These are phyloP conservation scores for Euphorbia lathyris DNA, from an alignment of 345 rosid genomes.

Conservation along the genomic window DNA sequence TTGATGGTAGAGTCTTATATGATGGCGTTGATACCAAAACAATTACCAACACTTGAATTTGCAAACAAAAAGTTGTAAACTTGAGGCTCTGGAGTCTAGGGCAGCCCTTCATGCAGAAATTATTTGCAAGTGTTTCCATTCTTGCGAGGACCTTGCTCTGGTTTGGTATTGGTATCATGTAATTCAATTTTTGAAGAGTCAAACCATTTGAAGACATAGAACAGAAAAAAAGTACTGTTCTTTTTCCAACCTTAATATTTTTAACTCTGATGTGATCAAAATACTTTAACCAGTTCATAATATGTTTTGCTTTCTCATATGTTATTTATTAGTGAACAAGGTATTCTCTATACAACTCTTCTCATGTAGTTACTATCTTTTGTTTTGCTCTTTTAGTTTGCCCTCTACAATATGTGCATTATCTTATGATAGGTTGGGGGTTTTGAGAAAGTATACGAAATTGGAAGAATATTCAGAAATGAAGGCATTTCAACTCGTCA, in stretches of 20 bases:
- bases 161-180: too few relatives aligned
- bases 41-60: too few relatives aligned
- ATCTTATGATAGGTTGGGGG: constrained; percentile 81
- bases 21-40: too few relatives aligned
- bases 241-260: not conserved
- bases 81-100: too few relatives aligned
- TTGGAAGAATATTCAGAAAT: constrained; percentile 94
- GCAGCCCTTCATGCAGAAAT: too few relatives aligned
- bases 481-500: constrained; percentile 98
- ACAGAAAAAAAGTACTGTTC: not conserved
- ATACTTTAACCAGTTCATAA: not conserved
- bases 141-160: too few relatives aligned
- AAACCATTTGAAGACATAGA: too few relatives aligned
- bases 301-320: not conserved
- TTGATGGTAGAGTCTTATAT: too few relatives aligned
- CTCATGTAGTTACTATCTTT: constrained; percentile 6
- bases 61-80: too few relatives aligned
- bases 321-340: not conserved
- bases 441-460: constrained; percentile 92
- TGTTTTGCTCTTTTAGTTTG: constrained; percentile 13
- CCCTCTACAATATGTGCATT: constrained; percentile 11
- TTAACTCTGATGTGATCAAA: not conserved
- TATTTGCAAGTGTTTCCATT: too few relatives aligned
- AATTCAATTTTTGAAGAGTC: too few relatives aligned
- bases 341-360: not conserved